Conservation (phyloP, 129 eudicot species). For the Glebionis coronaria region DNA sequence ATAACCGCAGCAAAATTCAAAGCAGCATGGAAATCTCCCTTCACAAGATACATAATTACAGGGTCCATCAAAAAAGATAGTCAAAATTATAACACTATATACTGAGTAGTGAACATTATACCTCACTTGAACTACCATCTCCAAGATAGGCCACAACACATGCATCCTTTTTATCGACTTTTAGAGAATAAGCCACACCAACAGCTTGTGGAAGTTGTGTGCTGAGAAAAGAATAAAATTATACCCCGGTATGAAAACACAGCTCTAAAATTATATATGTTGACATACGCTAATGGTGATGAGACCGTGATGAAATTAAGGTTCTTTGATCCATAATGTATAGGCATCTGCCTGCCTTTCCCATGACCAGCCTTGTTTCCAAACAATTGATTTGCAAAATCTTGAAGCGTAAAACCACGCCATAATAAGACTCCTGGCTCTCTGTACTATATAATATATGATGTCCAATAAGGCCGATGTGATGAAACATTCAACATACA, state of each 20-base stretch:
- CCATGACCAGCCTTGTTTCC: slow-evolving; percentile 67
- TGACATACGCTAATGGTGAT: slow-evolving; percentile 89
- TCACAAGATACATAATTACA: slow-evolving; percentile 10
- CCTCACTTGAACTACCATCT: slow-evolving; percentile 88
- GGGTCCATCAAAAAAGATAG: no score
- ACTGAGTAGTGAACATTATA: no score
- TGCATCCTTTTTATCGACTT: slow-evolving; percentile 72
- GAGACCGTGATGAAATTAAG: slow-evolving; percentile 72
- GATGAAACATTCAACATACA: not conserved
- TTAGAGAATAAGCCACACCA: slow-evolving; percentile 84
- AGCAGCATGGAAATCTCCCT: slow-evolving; percentile 95
- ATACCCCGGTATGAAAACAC: no score
- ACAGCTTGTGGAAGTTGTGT: slow-evolving; percentile 95
- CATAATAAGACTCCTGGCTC: slow-evolving; percentile 82
- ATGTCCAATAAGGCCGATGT: not conserved
- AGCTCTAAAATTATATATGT: no score
- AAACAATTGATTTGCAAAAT: slow-evolving; percentile 66
- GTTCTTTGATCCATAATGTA: slow-evolving; percentile 75
- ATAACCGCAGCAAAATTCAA: slow-evolving; percentile 87
- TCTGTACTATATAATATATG: slow-evolving; percentile 48
- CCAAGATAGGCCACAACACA: slow-evolving; percentile 79
- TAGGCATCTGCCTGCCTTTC: slow-evolving; percentile 92
- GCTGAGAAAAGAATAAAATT: slow-evolving; percentile 43
- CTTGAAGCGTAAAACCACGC: slow-evolving; percentile 78
- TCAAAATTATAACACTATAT: no score